Base-by-base conservation (phyloP, 169 alveolate genomes). In the Cryptosporidium bovis region DNA sequence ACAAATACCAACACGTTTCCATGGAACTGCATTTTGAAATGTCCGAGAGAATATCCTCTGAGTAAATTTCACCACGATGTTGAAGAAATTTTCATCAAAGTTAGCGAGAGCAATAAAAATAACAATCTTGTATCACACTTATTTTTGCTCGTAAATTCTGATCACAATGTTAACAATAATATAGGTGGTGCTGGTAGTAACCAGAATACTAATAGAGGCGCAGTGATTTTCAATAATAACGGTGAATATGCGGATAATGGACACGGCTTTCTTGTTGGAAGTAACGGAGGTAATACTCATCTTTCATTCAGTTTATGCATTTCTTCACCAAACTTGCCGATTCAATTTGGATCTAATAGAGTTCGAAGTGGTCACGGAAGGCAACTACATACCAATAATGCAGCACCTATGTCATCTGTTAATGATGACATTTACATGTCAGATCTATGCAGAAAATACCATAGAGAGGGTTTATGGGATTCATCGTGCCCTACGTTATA, bases 381-480 rank as follows among this genome's bases (percentile, higher is more conserved):
- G 24, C 46, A 62, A 27, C 18, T 24, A 24, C 1, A 40, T 8
- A 8, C 2, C 48, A 8, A 8, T 8, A 8, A 8, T 40, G 4
- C 48, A 1, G 48, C 48, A 40, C 48, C 48, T 1, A 15, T 62
- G 16, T 4, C 33, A 8, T 20, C 36, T 27, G 44, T 8, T 62
- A 66, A 71, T 33, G 87, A 36, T 7, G 71, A 62, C 1, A 27
- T 62, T 24, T 24, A 58, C 6, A 16, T 77, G 64, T 77, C 87
- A 1, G 87, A 77, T 16, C 64, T 77, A 18, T 77, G 87, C 55
- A 56, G 71, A 27, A 77, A 71, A 24, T 77, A 77, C 46, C 87
- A 77, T 50, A 65, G 87, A 40, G 87, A 51, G 29, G 87, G 87
- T 44, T 58, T 77, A 16, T 77, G 87, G 87, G 87, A 77, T 36